These are phyloP conservation scores for Brassica rapa DNA, from an alignment of 345 rosid species.

Conservation along the genomic window DNA sequence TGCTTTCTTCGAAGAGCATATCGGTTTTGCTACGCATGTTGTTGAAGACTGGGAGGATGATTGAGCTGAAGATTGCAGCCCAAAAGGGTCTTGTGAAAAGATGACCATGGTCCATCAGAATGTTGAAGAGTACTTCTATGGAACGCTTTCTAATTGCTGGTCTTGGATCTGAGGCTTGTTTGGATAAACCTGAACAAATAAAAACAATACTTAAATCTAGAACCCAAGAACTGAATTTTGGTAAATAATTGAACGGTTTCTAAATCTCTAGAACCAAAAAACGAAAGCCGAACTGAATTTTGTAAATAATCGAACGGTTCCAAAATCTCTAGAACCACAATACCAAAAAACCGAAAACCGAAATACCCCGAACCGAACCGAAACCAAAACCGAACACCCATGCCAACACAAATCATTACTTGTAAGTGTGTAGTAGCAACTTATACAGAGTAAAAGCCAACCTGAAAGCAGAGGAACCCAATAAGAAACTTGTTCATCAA, in stretches of 20 bases:
- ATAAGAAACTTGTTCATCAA: conserved; percentile 80
- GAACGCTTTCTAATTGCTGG: conserved; percentile 75
- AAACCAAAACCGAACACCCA: neutral
- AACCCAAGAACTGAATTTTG: neutral
- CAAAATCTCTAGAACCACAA: neutral
- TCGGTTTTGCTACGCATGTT: conserved; percentile 51
- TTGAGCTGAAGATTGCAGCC: conserved; percentile 59
- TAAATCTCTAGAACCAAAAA: neutral
- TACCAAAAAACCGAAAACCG: neutral
- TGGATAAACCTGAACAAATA: conserved; percentile 75
- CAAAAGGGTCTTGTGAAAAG: conserved; percentile 77
- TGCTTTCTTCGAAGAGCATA: conserved; percentile 44
- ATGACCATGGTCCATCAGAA: conserved; percentile 93
- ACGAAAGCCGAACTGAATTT: neutral
- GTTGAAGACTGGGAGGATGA: conserved; percentile 68
- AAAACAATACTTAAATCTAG: neutral
- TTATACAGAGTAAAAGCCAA: conserved; percentile 27
- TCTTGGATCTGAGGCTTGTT: conserved; percentile 80
- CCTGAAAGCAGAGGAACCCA: conserved; percentile 98
- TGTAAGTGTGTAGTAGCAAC: neutral
- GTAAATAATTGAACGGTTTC: neutral
- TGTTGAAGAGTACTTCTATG: conserved; percentile 85
- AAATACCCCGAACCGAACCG: too few relatives aligned
- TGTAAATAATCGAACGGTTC: neutral
- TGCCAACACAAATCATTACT: neutral